Conservation (phyloP, 2,329 filamentous ascomycete species). For the Aspergillus intermedius region DNA sequence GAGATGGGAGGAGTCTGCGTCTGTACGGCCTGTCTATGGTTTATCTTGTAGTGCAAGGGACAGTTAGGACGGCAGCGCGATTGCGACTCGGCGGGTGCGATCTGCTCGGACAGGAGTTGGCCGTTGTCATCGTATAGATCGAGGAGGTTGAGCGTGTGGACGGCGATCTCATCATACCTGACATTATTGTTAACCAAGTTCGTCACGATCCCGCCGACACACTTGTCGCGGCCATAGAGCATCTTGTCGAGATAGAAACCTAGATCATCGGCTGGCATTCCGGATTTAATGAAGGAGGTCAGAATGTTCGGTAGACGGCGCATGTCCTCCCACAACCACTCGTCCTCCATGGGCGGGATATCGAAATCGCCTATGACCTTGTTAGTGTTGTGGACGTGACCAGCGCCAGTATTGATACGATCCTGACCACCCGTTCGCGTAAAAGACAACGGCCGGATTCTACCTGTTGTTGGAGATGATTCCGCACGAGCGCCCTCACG, state of each 20-base stretch:
- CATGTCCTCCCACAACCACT: neutral
- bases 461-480: no score
- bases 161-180: slow-evolving; percentile 9
- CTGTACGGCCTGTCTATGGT: neutral
- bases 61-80: neutral
- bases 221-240: slow-evolving; percentile 7
- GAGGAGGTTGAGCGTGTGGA: slow-evolving; percentile 5
- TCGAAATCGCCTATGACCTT: no score
- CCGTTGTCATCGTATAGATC: slow-evolving; percentile 4
- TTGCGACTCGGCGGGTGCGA: neutral
- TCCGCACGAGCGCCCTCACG: neutral
- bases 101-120: neutral
- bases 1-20: neutral
- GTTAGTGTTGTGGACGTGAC: no score
- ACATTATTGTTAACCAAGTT: slow-evolving; percentile 3
- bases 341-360: neutral
- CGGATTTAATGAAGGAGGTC: neutral
- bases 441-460: no score
- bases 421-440: no score
- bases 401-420: no score
- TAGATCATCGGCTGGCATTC: slow-evolving; percentile 7
- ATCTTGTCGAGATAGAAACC: slow-evolving; percentile 7
- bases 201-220: slow-evolving; percentile 8
- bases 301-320: neutral
- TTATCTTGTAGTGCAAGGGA: neutral